Evolutionary conservation across 257 asterid genomes (phyloP).

Genomic region (Gardenia jasminoides): DNA sequence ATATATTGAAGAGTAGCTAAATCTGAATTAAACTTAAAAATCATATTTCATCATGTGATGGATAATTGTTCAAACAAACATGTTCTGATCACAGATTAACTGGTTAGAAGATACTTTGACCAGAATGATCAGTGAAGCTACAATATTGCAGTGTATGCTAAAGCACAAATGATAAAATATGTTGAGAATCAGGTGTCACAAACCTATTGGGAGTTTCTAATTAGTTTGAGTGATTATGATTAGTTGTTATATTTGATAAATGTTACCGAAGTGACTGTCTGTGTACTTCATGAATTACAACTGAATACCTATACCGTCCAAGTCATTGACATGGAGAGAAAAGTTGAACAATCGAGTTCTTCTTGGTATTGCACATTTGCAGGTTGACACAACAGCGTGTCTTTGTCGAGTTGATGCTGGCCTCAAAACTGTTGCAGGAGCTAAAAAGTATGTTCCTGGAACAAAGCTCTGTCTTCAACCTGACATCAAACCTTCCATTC

Average conservation of each 20-base stretch:
- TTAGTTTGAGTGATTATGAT: neutral
- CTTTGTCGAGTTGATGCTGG: conserved; percentile 48
- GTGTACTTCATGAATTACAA: neutral
- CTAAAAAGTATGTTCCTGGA: conserved; percentile 42
- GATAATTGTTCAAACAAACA: neutral
- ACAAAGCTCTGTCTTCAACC: conserved; percentile 44
- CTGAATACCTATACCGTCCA: neutral
- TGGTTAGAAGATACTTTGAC: neutral
- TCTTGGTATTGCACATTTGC: conserved; percentile 3
- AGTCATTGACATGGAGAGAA: neutral
- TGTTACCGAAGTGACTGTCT: neutral
- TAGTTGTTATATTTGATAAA: neutral
- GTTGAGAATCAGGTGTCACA: neutral
- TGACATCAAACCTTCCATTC: conserved; percentile 43
- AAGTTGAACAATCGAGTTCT: neutral
- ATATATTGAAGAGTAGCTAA: neutral
- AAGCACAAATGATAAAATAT: neutral
- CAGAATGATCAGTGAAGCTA: neutral
- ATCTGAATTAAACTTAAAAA: neutral
- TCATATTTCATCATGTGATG: neutral
- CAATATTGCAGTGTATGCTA: neutral
- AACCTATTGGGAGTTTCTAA: no score
- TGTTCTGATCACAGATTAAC: neutral
- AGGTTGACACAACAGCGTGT: conserved; percentile 46
- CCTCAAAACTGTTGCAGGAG: conserved; percentile 44